phyloP scores from a whole-genome alignment of 345 rosid genomes.

The Salix arbutifolia region DNA sequence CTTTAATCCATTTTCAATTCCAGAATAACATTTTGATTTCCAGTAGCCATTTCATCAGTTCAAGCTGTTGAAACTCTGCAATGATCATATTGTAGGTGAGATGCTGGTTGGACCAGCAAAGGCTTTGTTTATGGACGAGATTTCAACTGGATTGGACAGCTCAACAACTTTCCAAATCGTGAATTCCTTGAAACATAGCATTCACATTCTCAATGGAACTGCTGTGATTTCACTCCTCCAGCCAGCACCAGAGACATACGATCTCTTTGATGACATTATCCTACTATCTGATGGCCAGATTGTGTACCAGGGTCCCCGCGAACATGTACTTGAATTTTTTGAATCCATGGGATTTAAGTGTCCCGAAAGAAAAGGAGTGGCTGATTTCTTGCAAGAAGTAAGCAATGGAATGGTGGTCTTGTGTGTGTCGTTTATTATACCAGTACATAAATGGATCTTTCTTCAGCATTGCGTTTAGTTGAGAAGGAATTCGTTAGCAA shows the following conservation, averaged over 20 bases:
- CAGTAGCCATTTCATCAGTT: too few relatives aligned
- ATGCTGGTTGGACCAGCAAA: slow-evolving; percentile 73
- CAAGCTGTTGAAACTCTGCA: background rate
- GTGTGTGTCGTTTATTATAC: background rate
- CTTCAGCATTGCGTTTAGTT: background rate
- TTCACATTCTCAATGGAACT: slow-evolving; percentile 61
- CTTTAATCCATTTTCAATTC: background rate
- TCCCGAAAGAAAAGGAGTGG: slow-evolving; percentile 72
- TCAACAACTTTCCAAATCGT: slow-evolving; percentile 75
- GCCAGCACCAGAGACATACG: slow-evolving; percentile 72
- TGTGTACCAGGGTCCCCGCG: slow-evolving; percentile 68
- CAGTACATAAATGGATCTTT: background rate
- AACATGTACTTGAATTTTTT: slow-evolving; percentile 48
- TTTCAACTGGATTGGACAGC: slow-evolving; percentile 77
- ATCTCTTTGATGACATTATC: slow-evolving; percentile 68
- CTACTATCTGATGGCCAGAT: slow-evolving; percentile 63
- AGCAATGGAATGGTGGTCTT: background rate
- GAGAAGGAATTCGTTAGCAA: too few relatives aligned
- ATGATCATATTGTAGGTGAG: slow-evolving; percentile 39
- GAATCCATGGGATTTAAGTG: slow-evolving; percentile 67
- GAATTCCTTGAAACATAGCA: slow-evolving; percentile 62
- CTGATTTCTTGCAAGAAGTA: slow-evolving; percentile 82
- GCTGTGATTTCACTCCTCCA: slow-evolving; percentile 69
- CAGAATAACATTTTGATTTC: background rate
- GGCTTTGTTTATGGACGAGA: slow-evolving; percentile 74